Base-by-base conservation (phyloP, 352 stramenopile species). In the Plasmopara viticola region DNA sequence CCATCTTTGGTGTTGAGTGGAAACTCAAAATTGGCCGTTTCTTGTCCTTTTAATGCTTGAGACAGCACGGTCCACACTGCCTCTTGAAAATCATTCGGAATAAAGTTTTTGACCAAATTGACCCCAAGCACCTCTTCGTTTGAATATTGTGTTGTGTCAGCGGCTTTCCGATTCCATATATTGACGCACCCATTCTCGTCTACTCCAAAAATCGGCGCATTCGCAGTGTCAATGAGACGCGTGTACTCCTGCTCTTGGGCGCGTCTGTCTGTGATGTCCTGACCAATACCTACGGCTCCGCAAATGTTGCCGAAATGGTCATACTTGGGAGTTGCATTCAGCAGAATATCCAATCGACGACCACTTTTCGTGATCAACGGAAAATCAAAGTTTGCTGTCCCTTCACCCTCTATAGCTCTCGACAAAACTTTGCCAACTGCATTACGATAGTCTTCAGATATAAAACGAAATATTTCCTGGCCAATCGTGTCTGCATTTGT, bases 101-200 rank as follows among this genome's bases (percentile, higher is more conserved):
- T 90, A 53, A 95, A 94, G 18, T 79, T 84, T 35, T 86, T 72
- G 12, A 90, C 80, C 14, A 90, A 57, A 33, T 84, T 82, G 12
- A 58, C 73, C 31, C 77, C 74, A 8, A 87, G 62, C 7, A 89
- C 81, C 28, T 93, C 78, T 47, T 75, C 63, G 18, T 72, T 73
- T 2, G 68, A 60, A 47, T 90, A 93, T 29, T 90, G 78, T 7
- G 82, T 97, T 41, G 91, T 92, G 12, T 85, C 82, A 4, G 78
- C 79, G n/a, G 86, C 89, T 57, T 96, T 97, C 17, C 90, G 72
- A 58, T 98, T 95, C 86, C 84, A 95, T 50, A 90, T 90, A 50
- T 93, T 90, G 18, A 95, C 86, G 13, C 69, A 54, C 3, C 84
- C 82, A 12, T 94, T 60, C 31, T 75, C 78, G 51, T 96, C 86